Evolutionary conservation across 139 green algal genomes (phyloP), one percentile per base, ranked within the genome.

Genomic region (Coccomyxa sp.): DNA sequence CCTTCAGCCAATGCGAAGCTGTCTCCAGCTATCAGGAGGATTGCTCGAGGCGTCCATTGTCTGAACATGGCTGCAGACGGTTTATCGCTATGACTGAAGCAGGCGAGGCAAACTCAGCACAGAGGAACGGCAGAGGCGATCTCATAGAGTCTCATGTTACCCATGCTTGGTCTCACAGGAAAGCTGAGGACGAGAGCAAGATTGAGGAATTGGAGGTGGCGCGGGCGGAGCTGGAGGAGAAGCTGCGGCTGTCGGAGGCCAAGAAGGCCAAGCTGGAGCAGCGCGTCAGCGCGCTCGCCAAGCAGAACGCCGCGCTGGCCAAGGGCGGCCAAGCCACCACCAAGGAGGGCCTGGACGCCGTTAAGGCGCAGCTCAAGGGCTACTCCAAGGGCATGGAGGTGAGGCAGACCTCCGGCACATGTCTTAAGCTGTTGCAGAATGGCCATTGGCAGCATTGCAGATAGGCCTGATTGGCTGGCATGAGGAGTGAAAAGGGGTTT

Each of bases 131-230:
- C 14, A 14, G 44, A 58, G 44, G 44, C 44, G 10, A 58, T 14
- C 14, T 58, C 44, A 58, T 10, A 14, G 44, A 58, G 12, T 27
- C 14, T 58, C 12, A 27, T 58, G 44, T 58, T 10, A 58, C 14
- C 44, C 44, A 58, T 58, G 44, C 44, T 58, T 27, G 12, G 10
- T 14, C 44, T 18, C 50, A 64, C 50, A 64, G 50, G 5, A 64
- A 64, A 64, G 50, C 50, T 64, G 50, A 64, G 50, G 50, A 64
- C 50, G 50, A 64, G 50, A 64, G 50, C 50, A 64, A 64, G 50
- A 64, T 64, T 31, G 50, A 64, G 50, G 27, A 22, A 18, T 22
- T 64, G 50, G 50, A 64, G 50, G 50, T 64, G 50, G 50, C 50
- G 2, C 50, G 50, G 18, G 27, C 50, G 5, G 50, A 18, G 5